Percentiles rank a stretch among this genome's conserved stretches.
Conservation (phyloP, 2,329 filamentous ascomycete genomes). For the Spiromastix sp. region DNA sequence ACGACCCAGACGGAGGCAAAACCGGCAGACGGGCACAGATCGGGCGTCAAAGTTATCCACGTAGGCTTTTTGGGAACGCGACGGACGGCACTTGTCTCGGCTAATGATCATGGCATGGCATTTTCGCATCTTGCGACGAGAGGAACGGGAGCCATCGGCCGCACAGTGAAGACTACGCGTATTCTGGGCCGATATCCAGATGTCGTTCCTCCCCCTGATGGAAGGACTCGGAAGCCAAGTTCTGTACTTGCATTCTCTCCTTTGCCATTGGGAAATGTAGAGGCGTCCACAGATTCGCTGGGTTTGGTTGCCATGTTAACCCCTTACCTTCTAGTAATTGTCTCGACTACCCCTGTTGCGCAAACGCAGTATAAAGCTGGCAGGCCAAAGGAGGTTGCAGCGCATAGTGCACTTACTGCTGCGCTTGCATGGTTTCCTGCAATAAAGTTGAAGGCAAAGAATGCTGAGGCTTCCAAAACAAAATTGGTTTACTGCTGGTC, state of each 20-base stretch:
- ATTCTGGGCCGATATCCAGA: constrained; percentile 87
- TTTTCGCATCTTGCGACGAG: constrained; percentile 93
- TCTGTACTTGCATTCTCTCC: constrained; percentile 88
- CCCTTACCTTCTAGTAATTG: constrained; percentile 88
- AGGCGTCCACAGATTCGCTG: constrained; percentile 75
- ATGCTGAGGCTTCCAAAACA: constrained; percentile 55
- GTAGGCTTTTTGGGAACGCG: constrained; percentile 90
- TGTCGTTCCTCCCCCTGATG: constrained; percentile 43
- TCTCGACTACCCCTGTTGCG: constrained; percentile 91
- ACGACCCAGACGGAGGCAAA: constrained; percentile 53
- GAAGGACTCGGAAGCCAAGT: constrained; percentile 74
- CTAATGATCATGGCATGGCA: constrained; percentile 91
- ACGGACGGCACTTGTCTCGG: constrained; percentile 88
- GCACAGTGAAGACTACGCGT: constrained; percentile 78
- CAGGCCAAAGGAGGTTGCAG: constrained; percentile 79
- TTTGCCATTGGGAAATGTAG: constrained; percentile 85
- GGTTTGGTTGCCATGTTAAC: constrained; percentile 92
- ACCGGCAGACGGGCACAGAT: constrained; percentile 71
- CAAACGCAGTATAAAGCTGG: constrained; percentile 94
- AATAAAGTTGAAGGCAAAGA: constrained; percentile 74
- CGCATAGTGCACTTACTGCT: constrained; percentile 85
- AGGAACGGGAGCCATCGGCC: constrained; percentile 74
- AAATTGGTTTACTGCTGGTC: constrained; percentile 99
- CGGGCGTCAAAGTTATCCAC: constrained; percentile 69
- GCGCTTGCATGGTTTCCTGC: constrained; percentile 96